A percentile compares a stretch with the other conserved stretches of the same genome.
phyloP scores from a whole-genome alignment of 1,139 yeast species.

The Sugiyamaella neomexicana region DNA sequence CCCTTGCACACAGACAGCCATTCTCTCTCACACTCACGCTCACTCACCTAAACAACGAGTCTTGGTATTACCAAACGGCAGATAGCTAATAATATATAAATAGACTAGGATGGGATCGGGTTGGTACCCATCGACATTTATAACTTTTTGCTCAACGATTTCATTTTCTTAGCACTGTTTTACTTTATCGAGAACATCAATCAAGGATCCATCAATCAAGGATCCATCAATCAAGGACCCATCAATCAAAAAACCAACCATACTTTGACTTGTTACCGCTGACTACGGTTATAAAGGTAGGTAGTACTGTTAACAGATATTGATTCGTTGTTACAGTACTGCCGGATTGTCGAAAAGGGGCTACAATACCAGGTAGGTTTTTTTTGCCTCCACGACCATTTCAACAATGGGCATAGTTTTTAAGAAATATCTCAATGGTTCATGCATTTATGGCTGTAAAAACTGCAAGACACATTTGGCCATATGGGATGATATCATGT shows the following conservation, averaged over 20 bases:
- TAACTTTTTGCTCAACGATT: too few relatives aligned
- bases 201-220: too few relatives aligned
- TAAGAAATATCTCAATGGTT: slow-evolving; percentile 37
- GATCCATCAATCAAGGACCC: too few relatives aligned
- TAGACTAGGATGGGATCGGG: slow-evolving; percentile 10
- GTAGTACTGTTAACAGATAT: slow-evolving; percentile 7
- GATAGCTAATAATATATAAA: slow-evolving; percentile 8
- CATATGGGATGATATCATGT: slow-evolving; percentile 38
- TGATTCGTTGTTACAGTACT: slow-evolving; percentile 10
- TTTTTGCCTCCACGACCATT: background rate
- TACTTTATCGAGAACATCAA: background rate
- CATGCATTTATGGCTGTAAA: slow-evolving; percentile 43
- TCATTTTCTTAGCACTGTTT: too few relatives aligned
- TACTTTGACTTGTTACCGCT: too few relatives aligned
- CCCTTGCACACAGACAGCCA: too few relatives aligned
- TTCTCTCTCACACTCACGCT: too few relatives aligned
- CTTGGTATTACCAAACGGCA: background rate
- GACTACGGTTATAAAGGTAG: background rate
- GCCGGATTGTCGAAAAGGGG: too few relatives aligned
- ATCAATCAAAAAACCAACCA: too few relatives aligned
- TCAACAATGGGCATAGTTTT: slow-evolving; percentile 40
- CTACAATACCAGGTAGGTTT: background rate
- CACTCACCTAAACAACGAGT: background rate
- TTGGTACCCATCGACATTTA: background rate
- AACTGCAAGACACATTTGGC: slow-evolving; percentile 45